These are phyloP conservation scores for Linnemannia hyalina DNA, from an alignment of 192 early-diverging fungal genomes.

Conservation along the genomic window DNA sequence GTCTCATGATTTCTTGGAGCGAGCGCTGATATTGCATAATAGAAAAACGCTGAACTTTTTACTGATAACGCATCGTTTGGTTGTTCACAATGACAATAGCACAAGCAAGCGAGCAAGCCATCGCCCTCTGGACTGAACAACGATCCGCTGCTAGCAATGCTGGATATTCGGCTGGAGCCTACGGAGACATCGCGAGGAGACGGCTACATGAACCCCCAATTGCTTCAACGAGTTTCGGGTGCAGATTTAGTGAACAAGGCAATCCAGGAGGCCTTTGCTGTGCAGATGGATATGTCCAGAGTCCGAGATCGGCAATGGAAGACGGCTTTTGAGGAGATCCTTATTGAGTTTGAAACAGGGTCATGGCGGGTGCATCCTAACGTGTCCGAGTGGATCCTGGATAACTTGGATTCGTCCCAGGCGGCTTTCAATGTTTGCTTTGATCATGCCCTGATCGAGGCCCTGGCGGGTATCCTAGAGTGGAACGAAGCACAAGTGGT, in stretches of 20 bases:
- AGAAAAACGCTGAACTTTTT: neutral
- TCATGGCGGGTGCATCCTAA: conserved; percentile 13
- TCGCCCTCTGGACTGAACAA: neutral
- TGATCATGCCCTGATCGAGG: conserved; percentile 41
- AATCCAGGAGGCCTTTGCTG: conserved; percentile 26
- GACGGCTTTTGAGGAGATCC: conserved; percentile 29
- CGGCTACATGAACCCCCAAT: neutral
- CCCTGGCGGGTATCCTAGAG: conserved; percentile 13
- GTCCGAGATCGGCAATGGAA: conserved; percentile 21
- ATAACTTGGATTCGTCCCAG: conserved; percentile 10
- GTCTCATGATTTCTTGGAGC: neutral
- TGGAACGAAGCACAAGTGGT: conserved; percentile 34
- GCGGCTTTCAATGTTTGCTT: conserved; percentile 36
- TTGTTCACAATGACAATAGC: neutral
- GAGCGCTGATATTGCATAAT: no score
- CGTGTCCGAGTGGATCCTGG: conserved; percentile 41
- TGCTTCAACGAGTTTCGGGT: neutral
- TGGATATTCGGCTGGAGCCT: neutral
- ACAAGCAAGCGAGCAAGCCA: neutral
- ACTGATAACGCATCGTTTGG: neutral
- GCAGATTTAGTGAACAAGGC: conserved; percentile 18
- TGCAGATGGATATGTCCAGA: conserved; percentile 36
- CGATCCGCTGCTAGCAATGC: conserved; percentile 3
- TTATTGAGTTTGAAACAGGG: conserved; percentile 11
- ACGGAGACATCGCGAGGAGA: neutral